These are phyloP conservation scores for Lepidium africanum DNA, from an alignment of 345 rosid species.

Conservation along the genomic window DNA sequence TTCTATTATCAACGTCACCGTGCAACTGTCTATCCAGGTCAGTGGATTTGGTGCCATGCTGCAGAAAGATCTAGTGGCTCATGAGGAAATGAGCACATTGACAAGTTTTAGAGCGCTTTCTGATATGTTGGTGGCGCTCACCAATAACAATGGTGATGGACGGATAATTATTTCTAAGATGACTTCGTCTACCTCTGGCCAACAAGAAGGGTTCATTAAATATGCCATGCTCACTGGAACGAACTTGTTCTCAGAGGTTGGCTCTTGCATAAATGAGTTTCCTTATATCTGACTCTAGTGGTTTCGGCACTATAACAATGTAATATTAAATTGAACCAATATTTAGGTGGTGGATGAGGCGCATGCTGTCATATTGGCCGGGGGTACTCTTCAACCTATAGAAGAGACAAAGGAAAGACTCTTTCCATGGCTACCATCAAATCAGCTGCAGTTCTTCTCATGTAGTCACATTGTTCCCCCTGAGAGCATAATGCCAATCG, in stretches of 20 bases:
- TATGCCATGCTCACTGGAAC: constrained; percentile 90
- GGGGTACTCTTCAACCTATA: constrained; percentile 94
- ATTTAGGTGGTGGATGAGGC: constrained; percentile 73
- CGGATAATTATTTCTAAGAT: constrained; percentile 70
- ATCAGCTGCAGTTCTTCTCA: constrained; percentile 70
- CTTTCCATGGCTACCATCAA: constrained; percentile 68
- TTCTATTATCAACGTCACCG: neutral
- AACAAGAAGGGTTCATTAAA: constrained; percentile 57
- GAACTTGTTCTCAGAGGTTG: constrained; percentile 82
- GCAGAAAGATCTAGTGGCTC: constrained; percentile 35
- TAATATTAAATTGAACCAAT: constrained; percentile 4
- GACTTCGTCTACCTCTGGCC: constrained; percentile 35
- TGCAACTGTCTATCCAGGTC: constrained; percentile 40
- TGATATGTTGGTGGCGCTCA: constrained; percentile 60
- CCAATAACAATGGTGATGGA: constrained; percentile 81
- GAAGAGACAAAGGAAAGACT: constrained; percentile 92
- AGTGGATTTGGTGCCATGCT: constrained; percentile 56
- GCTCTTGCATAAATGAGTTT: constrained; percentile 11
- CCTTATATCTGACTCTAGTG: neutral
- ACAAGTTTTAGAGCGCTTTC: constrained; percentile 67
- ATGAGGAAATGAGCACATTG: constrained; percentile 49
- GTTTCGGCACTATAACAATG: neutral
- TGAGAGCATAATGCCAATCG: constrained; percentile 74
- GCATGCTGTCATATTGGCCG: constrained; percentile 77
- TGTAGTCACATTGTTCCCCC: constrained; percentile 85